Evolutionary conservation across 2,329 filamentous ascomycete species (phyloP).

Genomic region (Penicillium vulpinum): DNA sequence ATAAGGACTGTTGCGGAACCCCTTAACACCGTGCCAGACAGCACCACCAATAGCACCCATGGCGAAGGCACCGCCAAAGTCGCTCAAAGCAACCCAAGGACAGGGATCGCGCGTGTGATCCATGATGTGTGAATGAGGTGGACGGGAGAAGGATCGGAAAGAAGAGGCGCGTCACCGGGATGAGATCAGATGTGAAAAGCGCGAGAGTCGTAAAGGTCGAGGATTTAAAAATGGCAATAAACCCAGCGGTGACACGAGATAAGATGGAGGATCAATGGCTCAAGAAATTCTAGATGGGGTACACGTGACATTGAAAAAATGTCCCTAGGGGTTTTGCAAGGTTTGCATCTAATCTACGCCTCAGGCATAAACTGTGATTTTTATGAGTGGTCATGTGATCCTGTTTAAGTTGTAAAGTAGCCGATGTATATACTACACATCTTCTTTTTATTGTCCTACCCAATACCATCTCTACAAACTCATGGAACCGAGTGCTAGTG

Average conservation of each 20-base stretch:
- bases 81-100: conserved; percentile 93
- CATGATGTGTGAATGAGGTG: conserved; percentile 52
- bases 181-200: neutral
- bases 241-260: neutral
- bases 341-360: neutral
- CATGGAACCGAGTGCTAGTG: too few species aligned
- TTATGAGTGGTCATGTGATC: too few species aligned
- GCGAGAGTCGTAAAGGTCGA: neutral
- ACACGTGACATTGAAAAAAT: neutral
- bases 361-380: neutral
- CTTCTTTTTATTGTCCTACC: too few species aligned
- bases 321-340: neutral
- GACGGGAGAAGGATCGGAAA: neutral
- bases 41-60: conserved; percentile 87
- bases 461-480: too few species aligned
- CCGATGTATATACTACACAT: too few species aligned
- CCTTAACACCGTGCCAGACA: conserved; percentile 97
- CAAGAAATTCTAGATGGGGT: neutral
- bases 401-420: too few species aligned
- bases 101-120: conserved; percentile 97
- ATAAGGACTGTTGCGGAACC: conserved; percentile 83
- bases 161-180: neutral
- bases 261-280: neutral
- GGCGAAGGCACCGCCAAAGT: conserved; percentile 94
- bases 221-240: neutral